phyloP scores from a whole-genome alignment of 257 asterid genomes.

The Ehretia macrophylla region DNA sequence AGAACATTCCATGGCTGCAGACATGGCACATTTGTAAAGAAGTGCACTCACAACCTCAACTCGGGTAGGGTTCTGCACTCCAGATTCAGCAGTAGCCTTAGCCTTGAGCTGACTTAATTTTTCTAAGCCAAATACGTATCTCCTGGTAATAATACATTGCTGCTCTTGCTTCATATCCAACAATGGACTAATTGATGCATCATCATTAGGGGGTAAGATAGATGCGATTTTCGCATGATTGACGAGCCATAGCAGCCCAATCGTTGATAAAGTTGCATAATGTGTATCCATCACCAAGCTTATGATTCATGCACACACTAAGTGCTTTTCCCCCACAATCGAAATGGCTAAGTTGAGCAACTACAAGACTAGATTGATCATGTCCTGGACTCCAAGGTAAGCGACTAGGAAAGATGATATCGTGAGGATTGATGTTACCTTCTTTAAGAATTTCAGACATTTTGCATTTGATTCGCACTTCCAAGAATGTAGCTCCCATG shows the following conservation, averaged over 20 bases:
- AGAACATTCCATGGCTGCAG: no score
- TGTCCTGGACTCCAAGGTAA: constrained; percentile 2
- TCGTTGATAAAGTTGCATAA: no score
- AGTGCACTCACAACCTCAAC: no score
- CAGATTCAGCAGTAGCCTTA: no score
- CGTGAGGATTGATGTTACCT: not conserved
- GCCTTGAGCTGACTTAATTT: constrained; percentile 7
- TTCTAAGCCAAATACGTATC: not conserved
- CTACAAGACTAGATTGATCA: not conserved
- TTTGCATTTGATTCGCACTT: not conserved
- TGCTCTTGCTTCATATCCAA: not conserved
- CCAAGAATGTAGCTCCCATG: constrained; percentile 5
- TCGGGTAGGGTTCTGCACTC: no score
- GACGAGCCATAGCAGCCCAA: no score
- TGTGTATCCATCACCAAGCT: constrained; percentile 12
- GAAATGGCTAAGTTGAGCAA: constrained; percentile 11
- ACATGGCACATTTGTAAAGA: no score
- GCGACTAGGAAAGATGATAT: constrained; percentile 5
- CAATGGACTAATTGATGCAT: not conserved
- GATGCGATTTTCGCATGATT: no score
- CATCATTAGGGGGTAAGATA: not conserved
- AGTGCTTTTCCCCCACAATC: constrained; percentile 12
- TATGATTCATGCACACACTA: constrained; percentile 2
- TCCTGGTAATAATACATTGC: not conserved
- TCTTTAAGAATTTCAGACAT: constrained; percentile 7